A percentile compares a stretch with the other conserved stretches of the same genome.
These are phyloP conservation scores for Limnanthes douglasii DNA, from an alignment of 345 rosid genomes.

Conservation along the genomic window DNA sequence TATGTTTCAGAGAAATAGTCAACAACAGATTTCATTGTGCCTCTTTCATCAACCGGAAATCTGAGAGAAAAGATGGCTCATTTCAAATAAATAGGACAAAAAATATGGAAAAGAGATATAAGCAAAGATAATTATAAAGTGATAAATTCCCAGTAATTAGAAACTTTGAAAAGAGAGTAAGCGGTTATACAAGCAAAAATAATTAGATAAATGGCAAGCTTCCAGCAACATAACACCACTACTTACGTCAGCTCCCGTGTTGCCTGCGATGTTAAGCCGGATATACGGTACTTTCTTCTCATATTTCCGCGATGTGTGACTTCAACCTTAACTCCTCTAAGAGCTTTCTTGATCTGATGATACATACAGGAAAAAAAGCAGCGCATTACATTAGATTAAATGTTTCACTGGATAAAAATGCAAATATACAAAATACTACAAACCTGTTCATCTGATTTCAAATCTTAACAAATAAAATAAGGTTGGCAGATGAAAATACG, in stretches of 20 bases:
- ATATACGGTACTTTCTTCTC: conserved; percentile 89
- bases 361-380: conserved; percentile 1
- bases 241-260: conserved; percentile 84
- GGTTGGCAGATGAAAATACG: no score
- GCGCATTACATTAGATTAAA: no score
- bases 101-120: no score
- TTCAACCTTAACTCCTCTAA: conserved; percentile 86
- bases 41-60: conserved; percentile 81
- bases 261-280: conserved; percentile 82
- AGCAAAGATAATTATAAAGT: no score
- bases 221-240: conserved; percentile 2
- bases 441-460: no score
- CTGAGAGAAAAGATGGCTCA: conserved; percentile 22
- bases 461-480: no score
- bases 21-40: conserved; percentile 78
- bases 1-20: conserved; percentile 76
- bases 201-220: neutral
- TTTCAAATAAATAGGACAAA: conserved; percentile 3
- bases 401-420: no score
- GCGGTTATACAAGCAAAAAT: neutral
- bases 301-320: conserved; percentile 92
- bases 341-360: conserved; percentile 73
- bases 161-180: neutral
- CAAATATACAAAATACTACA: no score
- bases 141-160: no score